Base-by-base conservation (phyloP, 2,329 filamentous ascomycete species). In the Neofusicoccum kwambonambiense region DNA sequence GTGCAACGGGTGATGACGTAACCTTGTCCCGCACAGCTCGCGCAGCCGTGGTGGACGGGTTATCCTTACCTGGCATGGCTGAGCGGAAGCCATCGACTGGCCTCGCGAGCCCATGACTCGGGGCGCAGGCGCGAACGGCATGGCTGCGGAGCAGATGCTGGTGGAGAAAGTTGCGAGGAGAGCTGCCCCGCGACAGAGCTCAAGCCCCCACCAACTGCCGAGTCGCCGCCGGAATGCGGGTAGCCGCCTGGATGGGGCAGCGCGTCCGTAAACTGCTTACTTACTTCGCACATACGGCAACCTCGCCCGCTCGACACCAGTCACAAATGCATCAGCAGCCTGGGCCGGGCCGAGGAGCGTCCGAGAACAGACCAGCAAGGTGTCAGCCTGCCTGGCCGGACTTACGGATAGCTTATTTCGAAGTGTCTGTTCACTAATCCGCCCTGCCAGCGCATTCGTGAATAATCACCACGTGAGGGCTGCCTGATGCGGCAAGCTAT, bases 351-450 rank as follows among this genome's bases (percentile, higher is more conserved):
- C 27, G 27, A 31, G 5, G 27, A 31, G 45, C 17, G 15, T 45
- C 42, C n/a, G 42, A n/a, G 17, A 15, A 45, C 35, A 39, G 34
- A n/a, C 37, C 37, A 56, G 4, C 19, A 56, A 15, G 35, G 13
- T 42, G 35, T 31, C 12, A 15, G 22, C 22, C 22, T 22, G 22
- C 22, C 22, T 22, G 22, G 22, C 22, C 22, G 22, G 22, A 22
- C 22, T 22, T 22, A 39, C 9, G 19, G 4, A 12, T 8, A 56
- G 37, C 52, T 42, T 44, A 57, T 11, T 44, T 19, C 22, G 31
- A 34, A 27, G 19, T 22, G 13, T n/a, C 13, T 8, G 56, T 60
- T 60, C 56, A 60, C 56, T 60, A 60, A 60, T 60, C 41, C 8
- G 39, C 22, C 8, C 8, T 51, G 22, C 17, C 13, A 34, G 47